Evolutionary conservation across 331 rosid genomes (phyloP), one percentile per base, ranked within the genome.

Genomic region (Malus hybrid): DNA sequence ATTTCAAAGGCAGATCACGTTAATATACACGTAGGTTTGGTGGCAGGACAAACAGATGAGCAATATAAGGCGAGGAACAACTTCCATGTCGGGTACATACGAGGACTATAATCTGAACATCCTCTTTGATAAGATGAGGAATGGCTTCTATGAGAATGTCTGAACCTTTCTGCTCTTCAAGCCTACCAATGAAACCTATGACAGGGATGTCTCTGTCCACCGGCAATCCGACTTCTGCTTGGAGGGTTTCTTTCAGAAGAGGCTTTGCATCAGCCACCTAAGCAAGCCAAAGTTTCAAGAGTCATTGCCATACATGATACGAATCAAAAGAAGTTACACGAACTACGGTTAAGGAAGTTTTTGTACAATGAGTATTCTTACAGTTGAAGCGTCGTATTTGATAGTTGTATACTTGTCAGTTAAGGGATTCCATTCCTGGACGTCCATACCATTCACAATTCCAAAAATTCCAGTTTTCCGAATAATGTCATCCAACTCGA

Each of bases 141-240:
- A 91, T 87, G 67, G 96, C 90, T 73, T 67, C 92, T 34, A 83
- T 89, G 57, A 91, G 89, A 84, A 91, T 91, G 78, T 91, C 96
- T 24, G 96, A 91, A 78, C 96, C 96, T 72, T 91, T 91, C 84
- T 91, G 96, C 83, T 91, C 96, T 84, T 91, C 96, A 73, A 91
- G 96, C 81, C 96, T 85, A 56, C 93, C 96, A 16, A 91, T 88
- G 85, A 88, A 87, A 48, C 85, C 90, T 55, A 91, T 84, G 56
- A 88, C 85, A 31, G 93, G 96, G 74, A 88, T 79, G 22, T 78
- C 79, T 80, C 73, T 84, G 69, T 85, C 92, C 55, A 91, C 87
- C 0, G 93, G 93, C 83, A 91, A 84, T 39, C 96, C 93, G 44
- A 84, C 89, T 87, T 91, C 93, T 73, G 92, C 93, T 86, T 91